These are phyloP conservation scores for Cadophora gregata DNA, from an alignment of 2,329 filamentous ascomycete species.

Conservation along the genomic window DNA sequence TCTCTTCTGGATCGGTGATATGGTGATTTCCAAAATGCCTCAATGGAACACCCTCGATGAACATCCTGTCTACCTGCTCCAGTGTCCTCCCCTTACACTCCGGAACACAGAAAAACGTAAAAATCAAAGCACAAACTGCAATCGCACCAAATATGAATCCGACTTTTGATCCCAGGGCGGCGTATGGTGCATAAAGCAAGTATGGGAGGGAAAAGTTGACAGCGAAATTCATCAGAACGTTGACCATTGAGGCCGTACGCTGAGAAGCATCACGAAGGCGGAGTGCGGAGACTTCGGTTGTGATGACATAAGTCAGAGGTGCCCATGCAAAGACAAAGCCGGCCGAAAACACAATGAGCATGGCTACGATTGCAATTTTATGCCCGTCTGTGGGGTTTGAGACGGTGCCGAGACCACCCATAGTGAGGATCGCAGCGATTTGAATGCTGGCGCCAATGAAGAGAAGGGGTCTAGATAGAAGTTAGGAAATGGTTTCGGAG, in stretches of 20 bases:
- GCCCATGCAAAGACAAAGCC: constrained; percentile 11
- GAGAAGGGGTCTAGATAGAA: neutral
- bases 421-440: constrained; percentile 5
- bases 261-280: constrained; percentile 8
- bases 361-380: constrained; percentile 2
- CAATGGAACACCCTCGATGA: constrained; percentile 7
- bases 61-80: constrained; percentile 18
- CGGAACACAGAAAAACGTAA: constrained; percentile 12
- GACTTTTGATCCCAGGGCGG: neutral
- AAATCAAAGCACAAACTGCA: neutral
- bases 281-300: constrained; percentile 5
- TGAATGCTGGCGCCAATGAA: constrained; percentile 7
- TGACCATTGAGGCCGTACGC: constrained; percentile 7
- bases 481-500: neutral
- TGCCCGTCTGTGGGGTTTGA: constrained; percentile 3
- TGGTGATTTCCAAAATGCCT: constrained; percentile 5
- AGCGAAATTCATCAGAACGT: constrained; percentile 4
- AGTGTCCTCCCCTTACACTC: constrained; percentile 13
- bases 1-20: neutral
- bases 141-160: constrained; percentile 6
- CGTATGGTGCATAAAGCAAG: constrained; percentile 11
- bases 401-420: constrained; percentile 10
- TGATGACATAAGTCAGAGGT: constrained; percentile 4
- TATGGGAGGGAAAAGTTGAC: constrained; percentile 11
- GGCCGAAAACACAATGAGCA: neutral